These are phyloP conservation scores for Ceratocystis huliohia DNA, from an alignment of 2,329 filamentous ascomycete species.

Conservation along the genomic window DNA sequence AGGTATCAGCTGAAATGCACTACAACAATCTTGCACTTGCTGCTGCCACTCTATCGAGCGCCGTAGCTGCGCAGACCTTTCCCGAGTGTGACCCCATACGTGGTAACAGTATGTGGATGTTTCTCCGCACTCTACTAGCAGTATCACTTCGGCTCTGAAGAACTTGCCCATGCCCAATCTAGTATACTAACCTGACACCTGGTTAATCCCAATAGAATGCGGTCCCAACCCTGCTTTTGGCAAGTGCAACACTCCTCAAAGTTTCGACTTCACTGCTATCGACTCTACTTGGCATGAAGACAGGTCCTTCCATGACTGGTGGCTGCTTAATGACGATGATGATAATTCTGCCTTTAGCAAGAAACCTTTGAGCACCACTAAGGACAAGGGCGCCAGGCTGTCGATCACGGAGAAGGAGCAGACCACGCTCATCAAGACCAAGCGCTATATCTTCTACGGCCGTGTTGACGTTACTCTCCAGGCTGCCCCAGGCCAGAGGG, in stretches of 20 bases:
- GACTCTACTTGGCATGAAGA: constrained; percentile 31
- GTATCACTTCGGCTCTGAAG: background rate
- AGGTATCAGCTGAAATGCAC: constrained; percentile 23
- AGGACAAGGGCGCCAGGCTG: constrained; percentile 27
- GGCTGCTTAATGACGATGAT: constrained; percentile 23
- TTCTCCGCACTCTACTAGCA: background rate
- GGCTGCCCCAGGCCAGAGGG: constrained; percentile 58
- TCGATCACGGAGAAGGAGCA: constrained; percentile 47
- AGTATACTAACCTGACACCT: no score
- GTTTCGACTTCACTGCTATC: constrained; percentile 53
- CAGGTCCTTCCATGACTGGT: constrained; percentile 24
- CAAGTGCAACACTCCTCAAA: constrained; percentile 30
- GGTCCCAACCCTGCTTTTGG: constrained; percentile 52
- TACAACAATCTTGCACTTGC: constrained; percentile 34
- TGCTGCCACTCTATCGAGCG: constrained; percentile 31
- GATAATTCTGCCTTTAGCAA: constrained; percentile 27
- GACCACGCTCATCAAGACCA: constrained; percentile 49
- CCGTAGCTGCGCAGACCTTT: constrained; percentile 44
- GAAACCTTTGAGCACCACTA: constrained; percentile 25
- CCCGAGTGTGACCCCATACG: constrained; percentile 40
- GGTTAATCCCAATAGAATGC: constrained; percentile 31
- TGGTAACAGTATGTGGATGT: constrained; percentile 21
- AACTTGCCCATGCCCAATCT: background rate
- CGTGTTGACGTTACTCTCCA: constrained; percentile 57
- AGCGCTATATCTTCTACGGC: constrained; percentile 80